phyloP scores from a whole-genome alignment of 345 rosid genomes.

The Ceriops zippeliana region DNA sequence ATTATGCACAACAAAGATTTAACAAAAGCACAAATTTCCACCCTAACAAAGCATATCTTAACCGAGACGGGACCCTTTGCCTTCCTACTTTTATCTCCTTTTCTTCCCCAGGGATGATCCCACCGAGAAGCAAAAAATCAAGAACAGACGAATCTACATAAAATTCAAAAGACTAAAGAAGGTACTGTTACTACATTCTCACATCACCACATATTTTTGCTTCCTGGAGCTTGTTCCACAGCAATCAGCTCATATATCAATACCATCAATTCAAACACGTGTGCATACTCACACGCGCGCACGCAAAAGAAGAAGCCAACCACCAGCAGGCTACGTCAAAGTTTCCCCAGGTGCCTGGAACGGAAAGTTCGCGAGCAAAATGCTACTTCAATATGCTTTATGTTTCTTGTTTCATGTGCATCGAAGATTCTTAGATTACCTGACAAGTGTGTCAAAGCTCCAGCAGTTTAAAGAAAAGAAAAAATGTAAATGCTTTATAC shows the following conservation, averaged over 20 bases:
- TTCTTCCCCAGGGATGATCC: neutral
- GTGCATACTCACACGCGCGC: too few species aligned
- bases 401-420: too few species aligned
- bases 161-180: neutral
- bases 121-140: neutral
- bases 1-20: slow-evolving; percentile 24
- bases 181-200: too few species aligned
- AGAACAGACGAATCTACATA: neutral
- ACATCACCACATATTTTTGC: too few species aligned
- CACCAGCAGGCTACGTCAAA: neutral
- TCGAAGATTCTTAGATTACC: too few species aligned
- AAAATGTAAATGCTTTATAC: slow-evolving; percentile 23
- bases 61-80: slow-evolving; percentile 23
- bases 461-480: slow-evolving; percentile 19
- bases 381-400: too few species aligned
- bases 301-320: too few species aligned
- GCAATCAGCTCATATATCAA: too few species aligned
- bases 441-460: neutral
- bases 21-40: slow-evolving; percentile 26
- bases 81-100: slow-evolving; percentile 11
- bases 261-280: too few species aligned
- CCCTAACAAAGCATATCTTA: slow-evolving; percentile 21
- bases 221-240: too few species aligned
- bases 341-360: neutral
- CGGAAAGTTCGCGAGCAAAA: neutral